These are phyloP conservation scores for Mycena rebaudengoi DNA, from an alignment of 768 basidiomycete genomes.

Conservation along the genomic window DNA sequence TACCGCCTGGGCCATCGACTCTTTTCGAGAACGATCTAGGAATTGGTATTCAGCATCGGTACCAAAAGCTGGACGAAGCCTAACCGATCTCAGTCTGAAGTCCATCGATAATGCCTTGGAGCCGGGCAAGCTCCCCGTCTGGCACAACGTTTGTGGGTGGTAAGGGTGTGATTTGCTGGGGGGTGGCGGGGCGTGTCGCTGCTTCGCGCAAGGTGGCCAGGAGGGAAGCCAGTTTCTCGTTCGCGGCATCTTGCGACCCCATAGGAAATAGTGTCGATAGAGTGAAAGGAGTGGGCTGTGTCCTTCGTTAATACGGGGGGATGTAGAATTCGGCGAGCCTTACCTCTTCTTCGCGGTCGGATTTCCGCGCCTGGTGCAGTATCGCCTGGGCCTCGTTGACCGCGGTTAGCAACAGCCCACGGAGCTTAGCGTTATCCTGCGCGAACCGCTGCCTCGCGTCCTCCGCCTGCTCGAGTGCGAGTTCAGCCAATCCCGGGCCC, in stretches of 20 bases:
- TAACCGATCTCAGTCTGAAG: conserved; percentile 69
- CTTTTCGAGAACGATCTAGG: conserved; percentile 58
- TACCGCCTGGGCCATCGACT: conserved; percentile 48
- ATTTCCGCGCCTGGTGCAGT: conserved; percentile 53
- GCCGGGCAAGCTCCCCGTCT: conserved; percentile 55
- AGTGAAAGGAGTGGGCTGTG: conserved; percentile 55
- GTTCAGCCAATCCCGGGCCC: conserved; percentile 66
- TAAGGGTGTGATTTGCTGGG: conserved; percentile 28
- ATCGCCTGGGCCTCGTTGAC: conserved; percentile 73
- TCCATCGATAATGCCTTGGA: conserved; percentile 58
- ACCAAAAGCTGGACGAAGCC: conserved; percentile 23
- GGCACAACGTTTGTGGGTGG: conserved; percentile 28
- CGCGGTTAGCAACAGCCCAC: conserved; percentile 64
- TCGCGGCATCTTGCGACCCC: conserved; percentile 56
- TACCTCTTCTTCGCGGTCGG: conserved; percentile 52
- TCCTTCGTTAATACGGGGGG: conserved; percentile 17
- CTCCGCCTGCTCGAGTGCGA: conserved; percentile 79
- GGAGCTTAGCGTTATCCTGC: conserved; percentile 72
- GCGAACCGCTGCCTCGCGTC: conserved; percentile 64
- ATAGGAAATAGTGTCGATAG: conserved; percentile 62
- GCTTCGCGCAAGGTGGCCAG: conserved; percentile 51
- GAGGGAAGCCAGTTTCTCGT: conserved; percentile 55
- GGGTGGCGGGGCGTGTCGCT: conserved; percentile 37
- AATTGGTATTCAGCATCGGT: neutral
- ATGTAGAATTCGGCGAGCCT: conserved; percentile 47